A percentile compares a stretch with the other conserved stretches of the same genome.
phyloP scores from a whole-genome alignment of 1,284 basidiomycete genomes.

The Austroboletus olivaceoglutinosus region DNA sequence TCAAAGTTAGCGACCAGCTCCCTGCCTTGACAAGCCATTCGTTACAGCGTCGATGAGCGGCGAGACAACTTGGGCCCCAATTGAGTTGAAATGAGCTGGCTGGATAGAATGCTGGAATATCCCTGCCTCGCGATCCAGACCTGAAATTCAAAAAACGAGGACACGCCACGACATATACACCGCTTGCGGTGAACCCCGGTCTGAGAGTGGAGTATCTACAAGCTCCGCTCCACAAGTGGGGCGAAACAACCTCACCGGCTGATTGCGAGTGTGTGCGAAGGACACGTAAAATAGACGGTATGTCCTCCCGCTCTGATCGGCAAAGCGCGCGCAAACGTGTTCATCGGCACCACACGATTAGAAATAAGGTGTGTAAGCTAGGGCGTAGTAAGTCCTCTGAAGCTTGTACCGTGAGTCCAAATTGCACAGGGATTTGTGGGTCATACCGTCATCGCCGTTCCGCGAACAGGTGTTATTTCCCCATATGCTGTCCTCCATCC shows the following conservation, averaged over 20 bases:
- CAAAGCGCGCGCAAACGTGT: neutral
- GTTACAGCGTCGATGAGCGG: neutral
- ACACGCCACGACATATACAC: neutral
- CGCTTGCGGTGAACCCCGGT: neutral
- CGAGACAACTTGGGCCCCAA: neutral
- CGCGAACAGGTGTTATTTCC: slow-evolving; percentile 1
- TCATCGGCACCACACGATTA: neutral
- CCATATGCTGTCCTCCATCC: neutral
- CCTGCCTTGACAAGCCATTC: neutral
- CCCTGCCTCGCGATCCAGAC: neutral
- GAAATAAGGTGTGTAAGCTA: neutral
- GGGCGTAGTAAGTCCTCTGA: neutral
- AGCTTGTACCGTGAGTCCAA: neutral
- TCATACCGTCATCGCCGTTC: neutral
- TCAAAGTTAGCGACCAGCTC: neutral
- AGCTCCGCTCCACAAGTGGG: slow-evolving; percentile 16
- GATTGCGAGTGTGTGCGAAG: neutral
- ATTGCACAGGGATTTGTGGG: neutral
- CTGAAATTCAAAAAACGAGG: neutral
- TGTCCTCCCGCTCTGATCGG: slow-evolving; percentile 2
- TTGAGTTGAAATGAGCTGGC: neutral
- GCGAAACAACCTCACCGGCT: slow-evolving; percentile 1
- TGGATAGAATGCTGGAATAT: neutral
- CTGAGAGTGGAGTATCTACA: neutral
- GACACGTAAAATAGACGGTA: slow-evolving; percentile 10